Evolutionary conservation across 2,329 filamentous ascomycete genomes (phyloP).

Genomic region (Aspergillus amoenus): DNA sequence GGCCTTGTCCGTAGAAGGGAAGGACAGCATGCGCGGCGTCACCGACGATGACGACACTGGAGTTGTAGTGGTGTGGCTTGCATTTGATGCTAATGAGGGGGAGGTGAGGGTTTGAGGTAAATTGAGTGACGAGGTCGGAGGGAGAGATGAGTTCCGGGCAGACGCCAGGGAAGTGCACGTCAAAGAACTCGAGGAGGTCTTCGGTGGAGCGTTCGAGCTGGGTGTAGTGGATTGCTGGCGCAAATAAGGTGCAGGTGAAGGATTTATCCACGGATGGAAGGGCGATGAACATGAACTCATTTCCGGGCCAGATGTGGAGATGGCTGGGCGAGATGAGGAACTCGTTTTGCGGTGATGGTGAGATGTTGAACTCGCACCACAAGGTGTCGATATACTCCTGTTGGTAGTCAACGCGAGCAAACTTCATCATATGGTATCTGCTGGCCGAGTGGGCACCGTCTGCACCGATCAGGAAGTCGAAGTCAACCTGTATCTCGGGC

Average conservation of each 20-base stretch:
- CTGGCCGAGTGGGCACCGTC: conserved; percentile 93
- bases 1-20: conserved; percentile 96
- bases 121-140: conserved; percentile 69
- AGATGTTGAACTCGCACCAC: conserved; percentile 94
- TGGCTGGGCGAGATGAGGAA: conserved; percentile 90
- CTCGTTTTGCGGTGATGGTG: conserved; percentile 49
- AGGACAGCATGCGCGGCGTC: conserved; percentile 98
- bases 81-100: conserved; percentile 94
- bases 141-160: conserved; percentile 59
- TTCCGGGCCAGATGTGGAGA: conserved; percentile 94
- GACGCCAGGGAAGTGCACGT: conserved; percentile 82
- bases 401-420: conserved; percentile 80
- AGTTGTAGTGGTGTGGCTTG: conserved; percentile 76
- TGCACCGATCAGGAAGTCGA: conserved; percentile 90
- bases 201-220: conserved; percentile 64
- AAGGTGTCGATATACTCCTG: conserved; percentile 95
- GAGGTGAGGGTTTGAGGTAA: conserved; percentile 79
- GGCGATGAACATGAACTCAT: conserved; percentile 97
- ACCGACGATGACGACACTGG: conserved; percentile 79
- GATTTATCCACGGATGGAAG: conserved; percentile 85
- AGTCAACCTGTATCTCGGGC: conserved; percentile 76
- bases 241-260: conserved; percentile 93
- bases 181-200: conserved; percentile 81
- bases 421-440: conserved; percentile 96
- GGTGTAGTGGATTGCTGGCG: conserved; percentile 69